These are phyloP conservation scores for Blastobotrys apis DNA, from an alignment of 1,139 yeast genomes.

Conservation along the genomic window DNA sequence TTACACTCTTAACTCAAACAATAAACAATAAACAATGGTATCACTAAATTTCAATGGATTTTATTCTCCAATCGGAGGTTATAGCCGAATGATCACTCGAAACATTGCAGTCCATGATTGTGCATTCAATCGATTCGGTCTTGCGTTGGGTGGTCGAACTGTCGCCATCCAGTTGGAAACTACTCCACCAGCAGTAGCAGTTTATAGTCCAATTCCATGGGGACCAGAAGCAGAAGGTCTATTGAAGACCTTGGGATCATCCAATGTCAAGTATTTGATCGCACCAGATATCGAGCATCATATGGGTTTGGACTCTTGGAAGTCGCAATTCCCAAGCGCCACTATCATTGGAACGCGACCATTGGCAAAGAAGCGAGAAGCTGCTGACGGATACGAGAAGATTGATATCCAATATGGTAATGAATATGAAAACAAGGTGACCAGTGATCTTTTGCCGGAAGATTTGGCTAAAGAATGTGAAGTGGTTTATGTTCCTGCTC, in stretches of 20 bases:
- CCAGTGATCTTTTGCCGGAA: conserved; percentile 18
- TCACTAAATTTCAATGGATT: conserved; percentile 14
- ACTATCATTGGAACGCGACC: conserved; percentile 49
- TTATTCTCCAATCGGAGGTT: conserved; percentile 39
- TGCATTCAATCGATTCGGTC: conserved; percentile 20
- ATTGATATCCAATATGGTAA: conserved; percentile 39
- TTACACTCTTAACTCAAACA: too few species aligned
- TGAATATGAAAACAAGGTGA: conserved; percentile 32
- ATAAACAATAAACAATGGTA: too few species aligned
- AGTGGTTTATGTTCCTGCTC: conserved; percentile 53
- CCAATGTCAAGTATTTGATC: conserved; percentile 31
- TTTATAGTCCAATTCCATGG: conserved; percentile 62
- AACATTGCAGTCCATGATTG: conserved; percentile 45
- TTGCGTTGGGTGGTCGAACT: conserved; percentile 51
- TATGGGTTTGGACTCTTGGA: conserved; percentile 43
- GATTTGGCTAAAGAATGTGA: conserved; percentile 42
- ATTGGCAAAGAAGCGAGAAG: conserved; percentile 30
- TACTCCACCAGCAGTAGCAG: conserved; percentile 36
- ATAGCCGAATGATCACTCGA: conserved; percentile 45
- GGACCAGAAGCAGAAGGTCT: conserved; percentile 43
- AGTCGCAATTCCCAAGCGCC: conserved; percentile 44
- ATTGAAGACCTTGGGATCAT: conserved; percentile 39
- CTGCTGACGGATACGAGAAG: conserved; percentile 29
- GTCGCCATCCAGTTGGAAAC: conserved; percentile 44
- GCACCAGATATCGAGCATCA: conserved; percentile 36